Evolutionary conservation across 176 grass and related monocot species (phyloP), one percentile per base, ranked within the genome.

Genomic region (Thalia dealbata): DNA sequence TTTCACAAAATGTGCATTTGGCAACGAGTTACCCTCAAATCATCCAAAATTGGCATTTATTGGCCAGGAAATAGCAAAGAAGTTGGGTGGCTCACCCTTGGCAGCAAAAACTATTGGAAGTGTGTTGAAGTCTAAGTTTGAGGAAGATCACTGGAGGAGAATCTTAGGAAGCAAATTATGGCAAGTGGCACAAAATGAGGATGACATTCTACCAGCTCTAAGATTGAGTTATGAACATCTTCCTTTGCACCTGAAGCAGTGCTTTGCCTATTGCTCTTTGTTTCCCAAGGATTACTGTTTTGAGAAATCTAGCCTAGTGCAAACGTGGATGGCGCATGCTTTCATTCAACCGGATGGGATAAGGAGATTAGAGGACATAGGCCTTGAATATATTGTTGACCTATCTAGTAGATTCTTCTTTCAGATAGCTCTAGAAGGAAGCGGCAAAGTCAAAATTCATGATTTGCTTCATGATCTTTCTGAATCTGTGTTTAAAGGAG

Each of bases 181-280:
- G 91, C 81, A 95, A 50, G 22, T 87, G 73, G 19, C 78, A 52
- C 69, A 42, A 78, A 84, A 76, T 21, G 76, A 54, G 14, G 82
- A 87, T 68, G 80, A 76, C 68, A 87, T 89, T 62, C 44, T 93
- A 70, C 87, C 91, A 75, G 84, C 86, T 83, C 82, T 95, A 63
- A 70, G 52, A 25, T 54, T 95, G 78, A 95, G 83, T 64, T 95
- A 95, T 67, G 81, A 95, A 10, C 84, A 85, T 65, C 76, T 95
- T 23, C 79, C 91, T 54, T 46, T 82, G 54, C 65, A 95, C 64
- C 84, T 95, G 2, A 87, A 95, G 77, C 84, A 85, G 63, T 95
- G 91, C 23, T 95, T 95, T 83, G 84, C 87, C 22, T 95, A 87
- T 50, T 95, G 91, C 85, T 84, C 87, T 50, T 76, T 95, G 26